phyloP scores from a whole-genome alignment of 768 basidiomycete species.

The Suillus alpinus region DNA sequence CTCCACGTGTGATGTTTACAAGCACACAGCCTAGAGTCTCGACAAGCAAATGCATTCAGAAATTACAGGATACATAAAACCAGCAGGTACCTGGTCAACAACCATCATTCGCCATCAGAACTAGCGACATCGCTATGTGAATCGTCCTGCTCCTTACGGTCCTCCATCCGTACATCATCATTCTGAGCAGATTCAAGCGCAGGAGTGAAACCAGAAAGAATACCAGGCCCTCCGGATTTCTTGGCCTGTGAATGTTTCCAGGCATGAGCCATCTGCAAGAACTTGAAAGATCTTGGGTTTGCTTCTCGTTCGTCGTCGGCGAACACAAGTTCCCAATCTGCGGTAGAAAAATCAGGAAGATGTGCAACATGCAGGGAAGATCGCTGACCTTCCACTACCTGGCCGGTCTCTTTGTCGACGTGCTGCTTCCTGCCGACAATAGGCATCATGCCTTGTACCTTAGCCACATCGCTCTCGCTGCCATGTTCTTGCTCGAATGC shows the following conservation, averaged over 20 bases:
- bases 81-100: neutral
- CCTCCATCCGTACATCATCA: conserved; percentile 24
- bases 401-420: conserved; percentile 81
- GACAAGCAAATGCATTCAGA: conserved; percentile 1
- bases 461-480: conserved; percentile 64
- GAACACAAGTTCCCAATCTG: conserved; percentile 95
- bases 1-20: neutral
- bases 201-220: conserved; percentile 49
- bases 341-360: conserved; percentile 3
- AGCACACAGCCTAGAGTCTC: neutral
- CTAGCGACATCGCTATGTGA: conserved; percentile 52
- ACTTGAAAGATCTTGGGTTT: conserved; percentile 92
- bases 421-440: conserved; percentile 82
- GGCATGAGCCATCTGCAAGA: conserved; percentile 91
- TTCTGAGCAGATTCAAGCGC: conserved; percentile 13
- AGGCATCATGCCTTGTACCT: conserved; percentile 92
- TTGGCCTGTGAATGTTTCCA: conserved; percentile 68
- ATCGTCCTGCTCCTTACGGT: conserved; percentile 29
- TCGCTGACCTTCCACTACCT: conserved; percentile 76
- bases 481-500: conserved; percentile 85
- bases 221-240: conserved; percentile 32
- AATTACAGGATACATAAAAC: neutral
- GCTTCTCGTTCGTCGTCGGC: conserved; percentile 94
- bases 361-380: neutral
- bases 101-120: conserved; percentile 41